Base-by-base conservation (phyloP, 2,329 filamentous ascomycete species). In the Alternaria ethzedia region DNA sequence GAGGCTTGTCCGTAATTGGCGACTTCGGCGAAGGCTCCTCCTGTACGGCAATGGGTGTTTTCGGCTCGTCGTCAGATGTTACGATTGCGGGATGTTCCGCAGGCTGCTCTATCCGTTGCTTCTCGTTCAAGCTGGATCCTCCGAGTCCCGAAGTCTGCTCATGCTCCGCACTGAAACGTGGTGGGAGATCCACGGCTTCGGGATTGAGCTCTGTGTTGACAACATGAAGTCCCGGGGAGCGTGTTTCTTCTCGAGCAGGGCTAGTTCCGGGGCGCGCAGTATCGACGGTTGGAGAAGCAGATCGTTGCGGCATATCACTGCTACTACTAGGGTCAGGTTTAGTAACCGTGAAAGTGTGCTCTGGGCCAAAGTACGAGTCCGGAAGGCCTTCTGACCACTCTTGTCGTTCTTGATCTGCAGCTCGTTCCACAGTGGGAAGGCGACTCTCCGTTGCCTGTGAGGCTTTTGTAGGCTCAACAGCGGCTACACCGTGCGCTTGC, bases 171-270 rank as follows among this genome's bases (percentile, higher is more conserved):
- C 72, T 78, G 10, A 77, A 69, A 41, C 78, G 76, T 44, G 75
- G 75, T 30, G 78, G 78, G 17, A 79, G 64, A 57, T 80, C 78
- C 3, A 79, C 76, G n/a, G 78, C 77, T 63, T 80, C 77, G 12
- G 77, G 77, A 45, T 78, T 65, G 11, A 71, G 44, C 43, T 75
- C 78, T 17, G 80, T 76, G 59, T 84, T 84, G 49, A 83, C 79
- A 23, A 84, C 79, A 57, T 83, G 82, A 44, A 84, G 73, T 4
- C 78, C 78, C 20, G 73, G 67, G 17, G 72, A 66, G 47, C 73
- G 73, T 21, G 72, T 72, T 6, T 63, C 63, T 49, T 73, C 70
- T 25, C 64, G 68, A 12, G 65, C 65, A 25, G 71, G 69, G 43
- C 71, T 76, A 11, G 54, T 15, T 7, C 69, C 52, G 7, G 67